phyloP scores from a whole-genome alignment of 1,284 basidiomycete species.

The Wolfiporia cocos region DNA sequence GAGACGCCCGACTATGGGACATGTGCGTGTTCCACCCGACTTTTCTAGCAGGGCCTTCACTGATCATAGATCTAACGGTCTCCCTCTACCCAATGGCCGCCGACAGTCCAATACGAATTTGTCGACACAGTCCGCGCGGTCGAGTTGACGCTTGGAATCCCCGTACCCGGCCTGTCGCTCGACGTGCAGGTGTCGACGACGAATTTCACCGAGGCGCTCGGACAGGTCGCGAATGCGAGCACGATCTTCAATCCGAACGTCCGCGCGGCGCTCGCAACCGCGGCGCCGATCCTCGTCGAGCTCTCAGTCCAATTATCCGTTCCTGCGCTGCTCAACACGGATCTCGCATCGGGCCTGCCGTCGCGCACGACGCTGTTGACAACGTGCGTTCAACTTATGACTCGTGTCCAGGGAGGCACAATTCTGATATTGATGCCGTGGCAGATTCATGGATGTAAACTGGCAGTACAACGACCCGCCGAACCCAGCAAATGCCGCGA shows the following conservation, averaged over 20 bases:
- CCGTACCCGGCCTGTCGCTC: conserved; percentile 19
- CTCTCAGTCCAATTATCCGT: conserved; percentile 33
- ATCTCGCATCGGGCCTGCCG: conserved; percentile 11
- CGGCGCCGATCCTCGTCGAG: conserved; percentile 43
- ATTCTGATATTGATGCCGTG: neutral
- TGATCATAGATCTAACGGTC: too few relatives aligned
- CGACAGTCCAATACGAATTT: conserved; percentile 65
- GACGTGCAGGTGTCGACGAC: conserved; percentile 14
- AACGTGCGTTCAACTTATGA: conserved; percentile 31
- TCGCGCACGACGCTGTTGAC: conserved; percentile 37
- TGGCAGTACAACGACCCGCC: conserved; percentile 67
- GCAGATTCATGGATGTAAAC: conserved; percentile 70
- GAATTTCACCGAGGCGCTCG: conserved; percentile 41
- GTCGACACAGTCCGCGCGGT: conserved; percentile 60
- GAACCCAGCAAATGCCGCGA: conserved; percentile 62
- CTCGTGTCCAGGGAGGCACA: neutral
- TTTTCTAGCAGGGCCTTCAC: too few relatives aligned
- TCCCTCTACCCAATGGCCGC: neutral
- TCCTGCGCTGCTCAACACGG: conserved; percentile 22
- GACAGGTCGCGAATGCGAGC: conserved; percentile 18
- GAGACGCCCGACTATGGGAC: conserved; percentile 62
- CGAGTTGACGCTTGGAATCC: conserved; percentile 56
- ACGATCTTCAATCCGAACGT: conserved; percentile 40
- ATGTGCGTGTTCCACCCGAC: conserved; percentile 35
- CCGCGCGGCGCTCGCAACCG: conserved; percentile 34